These are phyloP conservation scores for Coccomyxa subellipsoidea DNA, from an alignment of 163 green algal species.

Conservation along the genomic window DNA sequence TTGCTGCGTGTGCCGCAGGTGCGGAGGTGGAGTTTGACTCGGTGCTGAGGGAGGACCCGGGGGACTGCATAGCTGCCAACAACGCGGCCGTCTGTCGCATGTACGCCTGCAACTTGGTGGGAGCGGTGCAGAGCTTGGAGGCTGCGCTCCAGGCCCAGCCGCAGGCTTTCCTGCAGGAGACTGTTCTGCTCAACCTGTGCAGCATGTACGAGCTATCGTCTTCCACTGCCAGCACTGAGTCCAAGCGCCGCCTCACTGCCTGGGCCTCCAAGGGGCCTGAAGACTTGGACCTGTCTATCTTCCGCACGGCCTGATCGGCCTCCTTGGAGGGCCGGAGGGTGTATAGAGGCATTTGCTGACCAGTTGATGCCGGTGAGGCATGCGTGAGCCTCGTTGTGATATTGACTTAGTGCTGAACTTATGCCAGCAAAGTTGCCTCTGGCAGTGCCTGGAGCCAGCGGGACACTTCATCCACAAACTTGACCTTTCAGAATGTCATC, in stretches of 20 bases:
- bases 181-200: slow-evolving; percentile 23
- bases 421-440: no score
- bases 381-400: no score
- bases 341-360: no score
- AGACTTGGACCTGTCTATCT: slow-evolving; percentile 20
- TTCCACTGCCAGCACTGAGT: neutral
- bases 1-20: neutral
- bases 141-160: neutral
- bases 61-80: slow-evolving; percentile 8
- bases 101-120: slow-evolving; percentile 15
- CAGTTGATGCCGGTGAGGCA: no score
- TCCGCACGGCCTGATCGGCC: neutral
- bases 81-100: slow-evolving; percentile 22
- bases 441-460: no score
- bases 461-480: no score
- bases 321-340: neutral
- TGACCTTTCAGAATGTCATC: no score
- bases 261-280: slow-evolving; percentile 18
- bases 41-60: neutral
- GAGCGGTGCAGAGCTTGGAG: slow-evolving; percentile 16
- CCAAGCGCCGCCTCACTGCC: slow-evolving; percentile 19
- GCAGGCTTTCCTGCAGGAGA: slow-evolving; percentile 12
- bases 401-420: no score
- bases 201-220: slow-evolving; percentile 27
- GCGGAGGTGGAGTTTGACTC: slow-evolving; percentile 5